Conservation (phyloP, 441 rosid genomes). For the Macaranga tanarius region DNA sequence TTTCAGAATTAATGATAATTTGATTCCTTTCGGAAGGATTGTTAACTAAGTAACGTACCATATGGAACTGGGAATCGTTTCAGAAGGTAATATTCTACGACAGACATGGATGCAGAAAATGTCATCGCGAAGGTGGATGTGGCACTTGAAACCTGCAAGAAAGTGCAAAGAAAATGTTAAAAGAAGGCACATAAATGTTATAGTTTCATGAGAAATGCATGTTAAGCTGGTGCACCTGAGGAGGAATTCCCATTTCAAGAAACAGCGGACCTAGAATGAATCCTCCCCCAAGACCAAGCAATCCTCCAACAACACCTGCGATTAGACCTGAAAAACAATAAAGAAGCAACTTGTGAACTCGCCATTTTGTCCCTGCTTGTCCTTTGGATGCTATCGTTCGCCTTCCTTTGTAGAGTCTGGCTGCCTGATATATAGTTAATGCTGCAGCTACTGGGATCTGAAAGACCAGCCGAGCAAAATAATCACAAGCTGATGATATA, state of each 20-base stretch:
- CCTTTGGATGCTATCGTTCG: constrained; percentile 46
- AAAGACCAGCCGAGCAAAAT: neutral
- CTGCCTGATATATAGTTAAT: constrained; percentile 42
- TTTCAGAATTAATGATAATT: neutral
- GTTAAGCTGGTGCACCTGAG: constrained; percentile 38
- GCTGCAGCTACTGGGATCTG: constrained; percentile 51
- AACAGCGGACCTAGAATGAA: constrained; percentile 61
- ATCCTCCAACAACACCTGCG: constrained; percentile 54
- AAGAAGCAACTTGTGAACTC: constrained; percentile 37
- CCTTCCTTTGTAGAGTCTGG: constrained; percentile 42
- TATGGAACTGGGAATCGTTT: constrained; percentile 57
- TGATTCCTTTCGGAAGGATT: neutral
- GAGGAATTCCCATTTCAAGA: constrained; percentile 58
- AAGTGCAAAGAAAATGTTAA: neutral
- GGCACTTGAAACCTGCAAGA: constrained; percentile 51
- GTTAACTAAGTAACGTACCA: constrained; percentile 17
- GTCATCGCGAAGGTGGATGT: constrained; percentile 62
- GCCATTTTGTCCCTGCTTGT: constrained; percentile 34
- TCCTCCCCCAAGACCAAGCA: constrained; percentile 68
- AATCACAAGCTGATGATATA: neutral
- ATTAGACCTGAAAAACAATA: constrained; percentile 39
- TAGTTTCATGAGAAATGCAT: neutral
- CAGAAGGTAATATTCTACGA: constrained; percentile 50
- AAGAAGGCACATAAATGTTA: neutral
- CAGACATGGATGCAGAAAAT: constrained; percentile 63